Percentiles rank a stretch among this genome's conserved stretches.
phyloP scores from a whole-genome alignment of 129 eudicot species.

The Artemisia argyi region DNA sequence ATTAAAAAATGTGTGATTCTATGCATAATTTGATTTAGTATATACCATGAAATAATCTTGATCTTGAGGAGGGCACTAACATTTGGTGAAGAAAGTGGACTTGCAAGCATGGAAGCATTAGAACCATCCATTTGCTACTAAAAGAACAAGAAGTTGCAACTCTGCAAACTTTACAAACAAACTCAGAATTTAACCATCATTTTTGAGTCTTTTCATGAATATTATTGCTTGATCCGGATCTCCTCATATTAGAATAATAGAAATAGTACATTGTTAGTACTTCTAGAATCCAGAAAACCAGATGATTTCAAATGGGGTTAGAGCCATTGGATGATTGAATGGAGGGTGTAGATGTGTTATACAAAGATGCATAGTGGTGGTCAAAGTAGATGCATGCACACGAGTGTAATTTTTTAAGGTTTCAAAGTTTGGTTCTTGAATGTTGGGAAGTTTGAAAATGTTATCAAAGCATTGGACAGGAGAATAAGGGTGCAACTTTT shows the following conservation, averaged over 20 bases:
- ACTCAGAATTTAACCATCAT: conserved; percentile 39
- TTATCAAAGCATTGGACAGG: conserved; percentile 39
- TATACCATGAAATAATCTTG: conserved; percentile 88
- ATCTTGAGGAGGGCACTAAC: conserved; percentile 85
- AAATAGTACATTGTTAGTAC: conserved; percentile 27
- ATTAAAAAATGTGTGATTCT: conserved; percentile 6
- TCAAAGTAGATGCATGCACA: conserved; percentile 64
- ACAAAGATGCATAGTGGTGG: conserved; percentile 26
- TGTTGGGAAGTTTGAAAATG: conserved; percentile 43
- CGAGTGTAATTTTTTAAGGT: conserved; percentile 66
- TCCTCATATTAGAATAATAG: conserved; percentile 28
- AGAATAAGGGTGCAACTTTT: conserved; percentile 38
- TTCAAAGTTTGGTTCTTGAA: conserved; percentile 45
- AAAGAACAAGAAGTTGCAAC: conserved; percentile 22
- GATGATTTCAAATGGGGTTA: conserved; percentile 27
- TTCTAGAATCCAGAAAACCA: conserved; percentile 51
- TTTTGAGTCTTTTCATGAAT: conserved; percentile 35
- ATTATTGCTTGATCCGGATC: conserved; percentile 50
- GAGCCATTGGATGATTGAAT: conserved; percentile 35
- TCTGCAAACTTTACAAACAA: conserved; percentile 28
- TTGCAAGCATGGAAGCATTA: conserved; percentile 46
- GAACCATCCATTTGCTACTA: conserved; percentile 16
- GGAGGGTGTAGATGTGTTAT: conserved; percentile 24
- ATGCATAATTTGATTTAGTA: conserved; percentile 1
- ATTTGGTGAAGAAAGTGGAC: conserved; percentile 84